These are phyloP conservation scores for Sporisorium scitamineum DNA, from an alignment of 1,284 basidiomycete genomes.

Conservation along the genomic window DNA sequence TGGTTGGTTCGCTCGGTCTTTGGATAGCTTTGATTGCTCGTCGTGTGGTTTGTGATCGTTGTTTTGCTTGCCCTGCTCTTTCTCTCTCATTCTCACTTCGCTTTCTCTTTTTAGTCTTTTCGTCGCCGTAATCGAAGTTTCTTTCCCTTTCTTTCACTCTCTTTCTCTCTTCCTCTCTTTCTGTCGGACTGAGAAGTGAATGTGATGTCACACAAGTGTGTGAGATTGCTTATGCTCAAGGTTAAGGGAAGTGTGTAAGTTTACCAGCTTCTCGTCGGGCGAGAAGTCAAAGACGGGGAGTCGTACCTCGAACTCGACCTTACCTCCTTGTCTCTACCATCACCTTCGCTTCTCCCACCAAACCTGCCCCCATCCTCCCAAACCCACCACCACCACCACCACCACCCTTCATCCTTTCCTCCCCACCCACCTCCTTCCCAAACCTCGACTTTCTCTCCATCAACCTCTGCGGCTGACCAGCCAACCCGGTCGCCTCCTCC, in stretches of 20 bases:
- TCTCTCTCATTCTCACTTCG: constrained; percentile 3
- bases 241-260: too few relatives aligned
- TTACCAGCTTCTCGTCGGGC: not conserved
- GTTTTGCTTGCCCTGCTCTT: not conserved
- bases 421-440: not conserved
- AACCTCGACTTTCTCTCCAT: not conserved
- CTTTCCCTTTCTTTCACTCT: not conserved
- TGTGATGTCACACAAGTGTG: not conserved
- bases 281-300: not conserved
- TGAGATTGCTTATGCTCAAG: not conserved
- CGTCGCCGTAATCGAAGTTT: not conserved
- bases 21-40: too few relatives aligned
- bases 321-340: not conserved
- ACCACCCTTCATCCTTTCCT: not conserved
- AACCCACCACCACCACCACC: too few relatives aligned
- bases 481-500: constrained; percentile 25
- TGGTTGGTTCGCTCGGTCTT: not conserved
- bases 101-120: not conserved
- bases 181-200: not conserved
- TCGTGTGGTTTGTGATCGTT: not conserved
- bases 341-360: not conserved
- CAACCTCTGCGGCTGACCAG: constrained; percentile 28
- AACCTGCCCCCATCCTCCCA: constrained; percentile 3
- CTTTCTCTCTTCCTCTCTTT: not conserved
- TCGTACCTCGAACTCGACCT: not conserved